Conservation (phyloP, 164 flowering plant genomes). For the Brasenia schreberi region DNA sequence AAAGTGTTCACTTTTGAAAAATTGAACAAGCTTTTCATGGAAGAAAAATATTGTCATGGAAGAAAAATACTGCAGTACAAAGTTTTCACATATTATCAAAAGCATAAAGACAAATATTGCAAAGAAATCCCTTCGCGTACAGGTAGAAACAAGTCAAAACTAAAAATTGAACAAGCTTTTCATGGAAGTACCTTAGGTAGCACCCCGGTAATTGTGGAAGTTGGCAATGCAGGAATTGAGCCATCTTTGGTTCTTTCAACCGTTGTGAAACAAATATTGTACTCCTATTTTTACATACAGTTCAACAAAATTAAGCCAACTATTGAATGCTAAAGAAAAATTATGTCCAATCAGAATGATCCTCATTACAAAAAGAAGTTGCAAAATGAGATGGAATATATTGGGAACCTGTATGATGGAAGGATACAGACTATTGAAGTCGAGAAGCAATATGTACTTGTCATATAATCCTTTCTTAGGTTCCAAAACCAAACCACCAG, state of each 20-base stretch:
- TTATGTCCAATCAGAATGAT: no score
- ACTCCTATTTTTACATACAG: slow-evolving; percentile 45
- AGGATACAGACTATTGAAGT: slow-evolving; percentile 99
- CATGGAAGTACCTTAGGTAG: slow-evolving; percentile 74
- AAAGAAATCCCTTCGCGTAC: no score
- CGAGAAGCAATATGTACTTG: slow-evolving; percentile 87
- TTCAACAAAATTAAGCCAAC: not conserved
- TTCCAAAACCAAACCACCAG: slow-evolving; percentile 96
- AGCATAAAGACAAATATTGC: not conserved
- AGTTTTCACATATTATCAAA: not conserved
- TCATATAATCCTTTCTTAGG: slow-evolving; percentile 95
- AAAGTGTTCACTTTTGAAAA: no score
- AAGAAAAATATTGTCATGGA: no score
- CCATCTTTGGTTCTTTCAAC: slow-evolving; percentile 77
- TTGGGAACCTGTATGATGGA: slow-evolving; percentile 84
- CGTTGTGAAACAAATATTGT: slow-evolving; percentile 97
- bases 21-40: no score
- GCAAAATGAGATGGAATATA: no score
- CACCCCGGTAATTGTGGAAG: slow-evolving; percentile 52
- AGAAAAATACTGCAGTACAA: no score
- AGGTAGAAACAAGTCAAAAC: no score
- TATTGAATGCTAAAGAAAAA: no score
- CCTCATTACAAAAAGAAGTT: no score
- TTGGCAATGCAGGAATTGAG: slow-evolving; percentile 53
- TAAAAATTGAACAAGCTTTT: not conserved